phyloP scores from a whole-genome alignment of 2,329 filamentous ascomycete genomes.

The Alternaria sp. region DNA sequence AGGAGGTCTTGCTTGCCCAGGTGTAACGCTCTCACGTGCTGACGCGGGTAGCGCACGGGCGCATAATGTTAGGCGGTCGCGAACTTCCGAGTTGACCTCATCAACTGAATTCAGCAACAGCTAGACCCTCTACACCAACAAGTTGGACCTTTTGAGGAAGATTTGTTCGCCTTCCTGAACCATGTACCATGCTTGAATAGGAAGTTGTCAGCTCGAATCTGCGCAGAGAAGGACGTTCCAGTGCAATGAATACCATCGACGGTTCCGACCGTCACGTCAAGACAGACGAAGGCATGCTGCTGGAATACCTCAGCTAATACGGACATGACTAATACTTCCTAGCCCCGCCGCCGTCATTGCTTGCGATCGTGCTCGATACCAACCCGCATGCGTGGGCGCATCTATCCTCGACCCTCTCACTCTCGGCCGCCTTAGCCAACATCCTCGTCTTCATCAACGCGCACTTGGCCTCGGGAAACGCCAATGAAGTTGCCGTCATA shows the following conservation, averaged over 20 bases:
- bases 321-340: slow-evolving; percentile 12
- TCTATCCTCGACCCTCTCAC: slow-evolving; percentile 74
- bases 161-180: neutral
- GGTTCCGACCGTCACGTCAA: slow-evolving; percentile 57
- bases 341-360: slow-evolving; percentile 76
- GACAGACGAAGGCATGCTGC: slow-evolving; percentile 41
- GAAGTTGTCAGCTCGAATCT: neutral
- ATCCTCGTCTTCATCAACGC: slow-evolving; percentile 96
- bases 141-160: neutral
- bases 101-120: slow-evolving; percentile 1
- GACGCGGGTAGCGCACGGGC: slow-evolving; percentile 15
- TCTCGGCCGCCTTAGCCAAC: slow-evolving; percentile 84
- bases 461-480: slow-evolving; percentile 90
- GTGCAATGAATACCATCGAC: slow-evolving; percentile 69
- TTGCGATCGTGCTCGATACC: slow-evolving; percentile 91
- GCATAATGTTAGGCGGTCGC: slow-evolving; percentile 10
- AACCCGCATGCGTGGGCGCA: slow-evolving; percentile 94
- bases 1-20: neutral
- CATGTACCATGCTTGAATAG: neutral
- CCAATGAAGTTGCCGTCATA: slow-evolving; percentile 90
- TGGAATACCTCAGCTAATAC: neutral
- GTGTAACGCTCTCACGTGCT: slow-evolving; percentile 11
- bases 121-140: neutral
- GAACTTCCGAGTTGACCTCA: slow-evolving; percentile 13
- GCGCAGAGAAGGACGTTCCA: neutral